phyloP scores from a whole-genome alignment of 257 asterid species.

The Hygrophila difformis region DNA sequence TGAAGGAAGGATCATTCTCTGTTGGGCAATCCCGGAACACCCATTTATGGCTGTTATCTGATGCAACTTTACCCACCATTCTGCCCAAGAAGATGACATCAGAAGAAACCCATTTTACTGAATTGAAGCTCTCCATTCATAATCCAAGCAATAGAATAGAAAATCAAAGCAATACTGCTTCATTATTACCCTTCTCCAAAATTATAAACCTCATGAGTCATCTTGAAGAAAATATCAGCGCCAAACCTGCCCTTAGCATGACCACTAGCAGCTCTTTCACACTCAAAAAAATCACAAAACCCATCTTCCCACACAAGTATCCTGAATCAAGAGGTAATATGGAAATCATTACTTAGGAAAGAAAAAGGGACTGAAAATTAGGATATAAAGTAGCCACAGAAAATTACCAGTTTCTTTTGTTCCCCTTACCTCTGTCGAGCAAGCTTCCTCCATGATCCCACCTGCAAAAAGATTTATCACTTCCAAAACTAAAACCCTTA shows the following conservation, averaged over 20 bases:
- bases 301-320: conserved; percentile 94
- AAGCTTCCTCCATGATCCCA: conserved; percentile 71
- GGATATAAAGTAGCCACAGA: not conserved
- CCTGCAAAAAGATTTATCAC: conserved; percentile 21
- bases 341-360: not conserved
- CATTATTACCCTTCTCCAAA: conserved; percentile 73
- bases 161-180: too few relatives aligned
- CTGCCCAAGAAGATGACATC: conserved; percentile 27
- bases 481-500: not conserved
- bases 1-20: conserved; percentile 45
- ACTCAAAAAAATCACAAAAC: conserved; percentile 57
- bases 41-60: conserved; percentile 82
- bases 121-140: too few relatives aligned
- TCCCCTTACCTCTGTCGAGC: conserved; percentile 62
- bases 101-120: not conserved
- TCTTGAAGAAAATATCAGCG: conserved; percentile 72
- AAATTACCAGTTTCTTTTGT: conserved; percentile 68
- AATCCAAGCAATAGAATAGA: too few relatives aligned
- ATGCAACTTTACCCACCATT: conserved; percentile 81
- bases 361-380: not conserved
- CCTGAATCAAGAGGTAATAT: conserved; percentile 44
- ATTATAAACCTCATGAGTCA: conserved; percentile 78
- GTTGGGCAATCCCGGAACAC: conserved; percentile 49
- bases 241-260: conserved; percentile 49
- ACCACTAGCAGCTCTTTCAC: conserved; percentile 49